Conservation (phyloP, 2,329 filamentous ascomycete species). For the Coniochaeta sp. region DNA sequence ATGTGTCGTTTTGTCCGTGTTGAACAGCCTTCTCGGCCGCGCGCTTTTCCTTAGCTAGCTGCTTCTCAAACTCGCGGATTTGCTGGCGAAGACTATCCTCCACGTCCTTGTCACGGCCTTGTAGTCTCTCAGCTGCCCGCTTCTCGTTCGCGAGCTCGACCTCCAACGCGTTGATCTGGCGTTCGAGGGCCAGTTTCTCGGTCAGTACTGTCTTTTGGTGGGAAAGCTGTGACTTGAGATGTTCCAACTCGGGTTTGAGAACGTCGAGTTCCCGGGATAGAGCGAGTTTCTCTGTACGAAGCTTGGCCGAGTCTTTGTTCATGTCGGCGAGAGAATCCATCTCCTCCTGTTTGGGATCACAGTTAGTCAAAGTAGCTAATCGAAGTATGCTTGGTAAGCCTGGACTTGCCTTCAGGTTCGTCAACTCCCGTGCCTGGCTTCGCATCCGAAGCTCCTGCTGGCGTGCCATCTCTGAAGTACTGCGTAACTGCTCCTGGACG, state of each 20-base stretch:
- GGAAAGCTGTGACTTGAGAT: slow-evolving; percentile 45
- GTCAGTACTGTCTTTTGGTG: slow-evolving; percentile 62
- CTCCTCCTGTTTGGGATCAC: slow-evolving; percentile 51
- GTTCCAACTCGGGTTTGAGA: slow-evolving; percentile 49
- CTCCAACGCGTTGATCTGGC: slow-evolving; percentile 69
- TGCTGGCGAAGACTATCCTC: slow-evolving; percentile 21
- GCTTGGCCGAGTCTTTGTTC: slow-evolving; percentile 61
- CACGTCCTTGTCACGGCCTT: slow-evolving; percentile 23
- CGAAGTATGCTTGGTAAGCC: neutral
- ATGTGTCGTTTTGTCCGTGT: slow-evolving; percentile 16
- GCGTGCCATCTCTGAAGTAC: slow-evolving; percentile 31
- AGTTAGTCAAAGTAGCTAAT: neutral
- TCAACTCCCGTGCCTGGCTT: slow-evolving; percentile 39
- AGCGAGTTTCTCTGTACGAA: slow-evolving; percentile 53
- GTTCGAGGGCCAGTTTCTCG: slow-evolving; percentile 74
- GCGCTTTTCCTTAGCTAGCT: slow-evolving; percentile 21
- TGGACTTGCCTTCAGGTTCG: slow-evolving; percentile 31
- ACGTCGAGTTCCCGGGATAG: slow-evolving; percentile 43
- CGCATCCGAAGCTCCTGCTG: slow-evolving; percentile 40
- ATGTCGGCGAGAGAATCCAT: slow-evolving; percentile 60
- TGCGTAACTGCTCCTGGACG: slow-evolving; percentile 33
- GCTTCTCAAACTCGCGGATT: slow-evolving; percentile 32
- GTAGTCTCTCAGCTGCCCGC: slow-evolving; percentile 46
- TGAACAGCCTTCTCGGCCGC: slow-evolving; percentile 12
- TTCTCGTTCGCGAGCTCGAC: slow-evolving; percentile 79